Evolutionary conservation across 2,329 filamentous ascomycete genomes (phyloP).

Genomic region (Podosphaera aphanis): DNA sequence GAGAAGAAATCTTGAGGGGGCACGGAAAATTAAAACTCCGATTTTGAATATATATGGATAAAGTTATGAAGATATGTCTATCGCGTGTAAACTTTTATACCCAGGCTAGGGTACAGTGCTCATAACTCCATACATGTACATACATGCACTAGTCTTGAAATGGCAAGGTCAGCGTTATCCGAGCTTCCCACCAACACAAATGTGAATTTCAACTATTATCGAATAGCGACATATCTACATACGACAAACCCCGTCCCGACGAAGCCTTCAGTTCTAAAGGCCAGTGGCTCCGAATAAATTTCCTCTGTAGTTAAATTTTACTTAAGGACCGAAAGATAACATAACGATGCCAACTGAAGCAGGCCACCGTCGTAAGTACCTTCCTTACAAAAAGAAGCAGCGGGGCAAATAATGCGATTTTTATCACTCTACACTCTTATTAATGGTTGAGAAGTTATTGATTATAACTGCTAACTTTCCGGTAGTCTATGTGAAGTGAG

Average conservation of each 20-base stretch:
- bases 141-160: background rate
- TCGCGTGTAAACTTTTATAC: no score
- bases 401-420: background rate
- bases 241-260: constrained; percentile 11
- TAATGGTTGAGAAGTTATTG: background rate
- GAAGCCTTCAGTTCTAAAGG: constrained; percentile 14
- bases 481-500: constrained; percentile 77
- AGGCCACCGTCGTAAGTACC: constrained; percentile 65
- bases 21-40: no score
- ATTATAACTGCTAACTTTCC: constrained; percentile 13
- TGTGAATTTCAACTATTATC: constrained; percentile 1
- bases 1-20: no score
- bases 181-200: constrained; percentile 4
- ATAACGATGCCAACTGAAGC: constrained; percentile 73
- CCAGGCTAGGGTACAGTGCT: no score
- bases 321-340: constrained; percentile 24
- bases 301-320: constrained; percentile 17
- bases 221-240: constrained; percentile 11
- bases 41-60: no score
- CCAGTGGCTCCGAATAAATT: constrained; percentile 11
- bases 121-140: no score
- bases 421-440: no score
- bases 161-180: background rate
- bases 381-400: background rate
- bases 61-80: no score